phyloP scores from a whole-genome alignment of 2,329 filamentous ascomycete species.

The Aspergillus amoenus region DNA sequence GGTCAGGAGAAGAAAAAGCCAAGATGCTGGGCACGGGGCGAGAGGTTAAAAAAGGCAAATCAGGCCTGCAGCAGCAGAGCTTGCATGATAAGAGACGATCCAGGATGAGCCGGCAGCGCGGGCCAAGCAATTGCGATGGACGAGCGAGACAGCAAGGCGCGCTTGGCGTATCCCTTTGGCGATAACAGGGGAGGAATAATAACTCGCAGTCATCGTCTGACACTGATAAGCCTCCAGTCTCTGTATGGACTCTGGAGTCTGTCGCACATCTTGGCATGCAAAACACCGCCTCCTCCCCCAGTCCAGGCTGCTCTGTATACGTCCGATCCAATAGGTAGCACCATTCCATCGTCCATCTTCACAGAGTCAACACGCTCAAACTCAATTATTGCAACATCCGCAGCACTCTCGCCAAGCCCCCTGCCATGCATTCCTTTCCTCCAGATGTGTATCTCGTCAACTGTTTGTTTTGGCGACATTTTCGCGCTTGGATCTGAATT shows the following conservation, averaged over 20 bases:
- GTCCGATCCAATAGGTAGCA: conserved; percentile 3
- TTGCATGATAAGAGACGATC: background rate
- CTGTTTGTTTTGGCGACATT: background rate
- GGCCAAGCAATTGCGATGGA: conserved; percentile 7
- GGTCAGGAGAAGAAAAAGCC: background rate
- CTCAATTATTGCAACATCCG: conserved; percentile 6
- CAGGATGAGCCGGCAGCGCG: background rate
- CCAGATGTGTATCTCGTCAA: too few relatives aligned
- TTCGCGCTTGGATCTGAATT: background rate
- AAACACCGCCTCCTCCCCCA: background rate
- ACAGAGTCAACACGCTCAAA: background rate
- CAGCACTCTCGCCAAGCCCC: conserved; percentile 21
- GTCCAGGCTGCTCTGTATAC: conserved; percentile 1
- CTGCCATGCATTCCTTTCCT: conserved; percentile 28
- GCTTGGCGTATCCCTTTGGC: conserved; percentile 7
- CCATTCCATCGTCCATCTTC: background rate
- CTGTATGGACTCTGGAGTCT: background rate
- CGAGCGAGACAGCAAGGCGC: background rate
- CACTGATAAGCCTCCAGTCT: background rate
- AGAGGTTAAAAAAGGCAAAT: background rate
- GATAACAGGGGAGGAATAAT: background rate
- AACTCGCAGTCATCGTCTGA: background rate
- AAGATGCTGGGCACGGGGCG: background rate
- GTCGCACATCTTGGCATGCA: background rate
- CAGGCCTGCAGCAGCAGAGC: too few relatives aligned